Base-by-base conservation (phyloP, 1,139 yeast species). In the Sugiyamaella neomexicana region DNA sequence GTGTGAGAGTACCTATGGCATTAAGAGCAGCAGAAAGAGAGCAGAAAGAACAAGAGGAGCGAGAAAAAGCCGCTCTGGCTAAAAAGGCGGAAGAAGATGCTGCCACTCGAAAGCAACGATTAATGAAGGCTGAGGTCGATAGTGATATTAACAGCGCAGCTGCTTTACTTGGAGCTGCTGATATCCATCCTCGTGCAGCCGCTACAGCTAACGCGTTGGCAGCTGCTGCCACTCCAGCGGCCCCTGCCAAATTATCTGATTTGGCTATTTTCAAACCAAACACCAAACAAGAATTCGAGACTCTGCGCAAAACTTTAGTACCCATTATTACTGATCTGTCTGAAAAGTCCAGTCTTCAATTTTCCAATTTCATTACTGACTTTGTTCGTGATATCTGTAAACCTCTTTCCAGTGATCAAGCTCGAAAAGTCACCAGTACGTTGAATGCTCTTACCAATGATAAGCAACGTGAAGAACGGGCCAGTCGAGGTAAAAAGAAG, bases 401-500 rank as follows among this genome's bases (percentile, higher is more conserved):
- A 65, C 97, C 97, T 37, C 76, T 93, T 71, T 73, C 85, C 20
- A 80, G 87, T 53, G 98, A 91, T 69, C 88, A 85, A 70, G 79
- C 87, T 53, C 81, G 96, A 73, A 93, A 90, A 73, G 90, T 89
- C 53, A 79, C 86, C 49, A 85, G 96, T 43, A 91, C 98, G 1
- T 77, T 93, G 67, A 88, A 83, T 63, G 93, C 91, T 6, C 72
- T 86, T 54, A 77, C 86, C 60, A 90, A 86, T 67, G 96, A 90
- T 55, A 93, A 93, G 75, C 93, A 86, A 72, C 86, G 85, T 70
- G 86, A 85, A 57, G 98, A 91, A 75, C 88, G 97, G 76, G 86
- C 95, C 46, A 96, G 95, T 67, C 95, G 97, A 69, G 97, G 97
- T 68, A 89, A 89, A 80, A 88, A 89, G 83, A 90, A 91, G 81